Evolutionary conservation across 352 stramenopile species (phyloP).

Genomic region (Globisporangium camurandrum): DNA sequence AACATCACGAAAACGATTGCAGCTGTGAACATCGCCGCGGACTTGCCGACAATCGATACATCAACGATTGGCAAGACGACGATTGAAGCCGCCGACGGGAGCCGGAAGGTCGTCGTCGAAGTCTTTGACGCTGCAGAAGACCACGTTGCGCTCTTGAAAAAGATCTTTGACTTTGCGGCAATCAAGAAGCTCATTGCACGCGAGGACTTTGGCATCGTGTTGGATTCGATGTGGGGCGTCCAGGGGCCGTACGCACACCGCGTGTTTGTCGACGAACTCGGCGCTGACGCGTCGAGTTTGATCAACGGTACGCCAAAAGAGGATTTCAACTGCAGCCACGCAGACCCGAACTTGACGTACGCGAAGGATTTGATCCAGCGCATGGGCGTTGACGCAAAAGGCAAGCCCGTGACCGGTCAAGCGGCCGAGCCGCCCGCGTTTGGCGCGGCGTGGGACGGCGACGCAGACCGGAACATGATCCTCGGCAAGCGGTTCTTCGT

Average conservation of each 20-base stretch:
- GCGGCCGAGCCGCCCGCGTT: conserved; percentile 70
- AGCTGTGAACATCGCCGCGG: conserved; percentile 88
- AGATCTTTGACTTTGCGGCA: conserved; percentile 96
- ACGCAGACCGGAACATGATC: conserved; percentile 99
- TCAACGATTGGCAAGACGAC: conserved; percentile 58
- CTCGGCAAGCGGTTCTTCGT: conserved; percentile 97
- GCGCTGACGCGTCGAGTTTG: conserved; percentile 65
- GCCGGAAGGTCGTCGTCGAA: conserved; percentile 90
- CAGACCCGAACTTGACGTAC: conserved; percentile 99
- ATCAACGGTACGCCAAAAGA: conserved; percentile 94
- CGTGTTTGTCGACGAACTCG: conserved; percentile 97
- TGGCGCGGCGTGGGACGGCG: conserved; percentile 96
- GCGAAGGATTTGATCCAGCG: conserved; percentile 93
- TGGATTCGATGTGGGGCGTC: conserved; percentile 98
- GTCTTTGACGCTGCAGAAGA: conserved; percentile 97
- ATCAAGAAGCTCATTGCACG: conserved; percentile 91
- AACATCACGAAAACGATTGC: conserved; percentile 93
- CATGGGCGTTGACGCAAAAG: conserved; percentile 92
- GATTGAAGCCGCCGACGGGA: conserved; percentile 82
- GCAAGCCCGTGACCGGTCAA: conserved; percentile 71
- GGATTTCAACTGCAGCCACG: conserved; percentile 95
- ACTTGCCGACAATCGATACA: conserved; percentile 78
- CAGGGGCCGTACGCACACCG: conserved; percentile 93
- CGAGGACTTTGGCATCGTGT: conserved; percentile 93
- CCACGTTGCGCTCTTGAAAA: conserved; percentile 93